Evolutionary conservation across 306 rosid genomes (phyloP), one percentile per base, ranked within the genome.

Genomic region (Inga leiocalycina): DNA sequence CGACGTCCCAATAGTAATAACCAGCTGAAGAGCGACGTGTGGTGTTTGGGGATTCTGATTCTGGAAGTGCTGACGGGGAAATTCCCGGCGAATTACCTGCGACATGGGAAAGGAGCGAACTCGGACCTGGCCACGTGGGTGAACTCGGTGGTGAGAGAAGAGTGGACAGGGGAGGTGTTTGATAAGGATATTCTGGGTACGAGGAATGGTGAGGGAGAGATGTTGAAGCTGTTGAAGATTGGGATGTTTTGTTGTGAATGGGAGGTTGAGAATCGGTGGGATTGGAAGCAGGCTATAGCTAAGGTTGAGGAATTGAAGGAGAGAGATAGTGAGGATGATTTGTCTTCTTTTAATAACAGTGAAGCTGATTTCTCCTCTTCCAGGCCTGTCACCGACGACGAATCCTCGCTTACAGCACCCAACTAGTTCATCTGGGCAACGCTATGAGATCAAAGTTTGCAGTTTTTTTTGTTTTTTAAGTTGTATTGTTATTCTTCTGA

Each of bases 1-100:
- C 43, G 43, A 39, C 8, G 43, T 39, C 43, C 43, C 43, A 39
- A 39, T 39, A 39, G 6, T 39, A 39, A 39, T 39, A 39, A 39
- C 43, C 8, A 39, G 43, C 43, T 39, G 43, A 93, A 87, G 84
- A 91, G 88, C 5, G 98, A 93, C 0, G 84, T 90, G 0, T 93
- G 98, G 98, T 88, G 94, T 83, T 74, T 93, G 8, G 98, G 98
- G 56, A 89, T 93, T 37, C 89, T 93, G 2, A 90, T 93, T 43
- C 80, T 93, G 12, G 98, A 93, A 79, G 4, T 93, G 10, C 20
- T 93, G 15, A 92, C 98, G 0, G 98, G 98, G 9, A 91, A 44
- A 32, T 91, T 93, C 74, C 97, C 98, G 0, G 94, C 91, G 2
- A 88, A 80, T 80, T 91, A 89, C 76, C 65, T 91, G 20, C 85